Conservation (phyloP, 495 filamentous ascomycete species). For the Lophiostoma macrostomum region DNA sequence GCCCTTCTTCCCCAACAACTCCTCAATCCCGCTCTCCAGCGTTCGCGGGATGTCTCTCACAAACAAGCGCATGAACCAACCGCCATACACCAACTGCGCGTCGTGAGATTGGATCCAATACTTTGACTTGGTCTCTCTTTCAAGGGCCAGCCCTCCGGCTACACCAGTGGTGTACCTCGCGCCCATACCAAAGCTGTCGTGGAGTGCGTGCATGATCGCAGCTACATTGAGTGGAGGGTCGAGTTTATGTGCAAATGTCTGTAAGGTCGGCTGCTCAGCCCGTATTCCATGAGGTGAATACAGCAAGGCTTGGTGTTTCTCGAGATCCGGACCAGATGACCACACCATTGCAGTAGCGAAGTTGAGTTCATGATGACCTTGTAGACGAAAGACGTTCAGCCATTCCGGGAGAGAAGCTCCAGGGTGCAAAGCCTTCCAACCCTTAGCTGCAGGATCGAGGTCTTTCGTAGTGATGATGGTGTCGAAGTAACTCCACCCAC, state of each 20-base stretch:
- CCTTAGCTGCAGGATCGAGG: no score
- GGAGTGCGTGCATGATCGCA: no score
- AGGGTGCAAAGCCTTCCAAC: no score
- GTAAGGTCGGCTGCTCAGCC: no score
- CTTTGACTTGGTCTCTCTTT: background rate
- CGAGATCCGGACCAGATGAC: background rate
- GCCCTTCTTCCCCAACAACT: no score
- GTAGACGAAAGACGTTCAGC: background rate
- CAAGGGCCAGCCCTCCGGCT: background rate
- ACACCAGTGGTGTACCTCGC: background rate
- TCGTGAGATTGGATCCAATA: background rate
- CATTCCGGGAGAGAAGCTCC: background rate
- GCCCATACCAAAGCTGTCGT: background rate
- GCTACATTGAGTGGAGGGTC: no score
- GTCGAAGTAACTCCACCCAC: no score
- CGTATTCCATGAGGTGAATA: background rate
- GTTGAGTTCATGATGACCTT: background rate
- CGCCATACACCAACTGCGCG: background rate
- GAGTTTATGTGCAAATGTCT: no score
- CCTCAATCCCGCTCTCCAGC: no score
- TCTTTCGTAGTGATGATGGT: no score
- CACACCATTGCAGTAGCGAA: constrained; percentile 1
- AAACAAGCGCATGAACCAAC: background rate
- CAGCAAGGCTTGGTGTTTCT: background rate
- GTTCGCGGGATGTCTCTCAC: no score